A percentile compares a stretch with the other conserved stretches of the same genome.
Evolutionary conservation across 1,139 yeast genomes (phyloP).

Genomic region (Diutina ranongensis): DNA sequence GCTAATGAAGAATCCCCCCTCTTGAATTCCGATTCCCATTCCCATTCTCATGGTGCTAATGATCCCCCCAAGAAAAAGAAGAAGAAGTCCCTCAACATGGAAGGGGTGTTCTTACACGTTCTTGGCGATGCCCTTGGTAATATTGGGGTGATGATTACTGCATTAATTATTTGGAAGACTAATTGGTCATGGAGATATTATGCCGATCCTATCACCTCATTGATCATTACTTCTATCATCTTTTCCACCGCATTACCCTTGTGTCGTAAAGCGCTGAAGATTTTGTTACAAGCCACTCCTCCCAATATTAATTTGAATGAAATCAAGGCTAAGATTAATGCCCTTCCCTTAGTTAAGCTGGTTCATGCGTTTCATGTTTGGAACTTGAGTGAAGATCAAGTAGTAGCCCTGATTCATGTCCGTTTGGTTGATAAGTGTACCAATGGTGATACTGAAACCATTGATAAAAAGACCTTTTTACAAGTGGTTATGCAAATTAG

Average conservation of each 20-base stretch:
- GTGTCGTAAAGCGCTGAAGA: constrained; percentile 77
- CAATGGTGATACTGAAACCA: constrained; percentile 6
- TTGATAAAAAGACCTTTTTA: constrained; percentile 40
- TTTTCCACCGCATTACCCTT: constrained; percentile 87
- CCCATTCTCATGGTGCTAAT: constrained; percentile 9
- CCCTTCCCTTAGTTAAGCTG: constrained; percentile 64
- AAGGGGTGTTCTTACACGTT: constrained; percentile 91
- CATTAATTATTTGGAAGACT: constrained; percentile 88
- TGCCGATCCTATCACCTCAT: constrained; percentile 77
- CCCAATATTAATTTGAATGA: constrained; percentile 63
- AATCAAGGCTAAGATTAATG: constrained; percentile 55
- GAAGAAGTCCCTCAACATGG: constrained; percentile 76
- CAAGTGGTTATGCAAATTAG: constrained; percentile 69
- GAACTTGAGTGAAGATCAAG: constrained; percentile 83
- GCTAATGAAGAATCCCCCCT: constrained; percentile 19
- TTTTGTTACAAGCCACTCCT: constrained; percentile 88
- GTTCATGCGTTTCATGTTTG: constrained; percentile 95
- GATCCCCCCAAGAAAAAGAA: constrained; percentile 14
- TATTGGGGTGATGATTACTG: constrained; percentile 84
- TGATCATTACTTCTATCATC: constrained; percentile 77
- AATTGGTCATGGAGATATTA: constrained; percentile 80
- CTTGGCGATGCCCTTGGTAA: constrained; percentile 95
- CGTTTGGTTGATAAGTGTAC: constrained; percentile 41
- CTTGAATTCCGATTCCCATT: constrained; percentile 11
- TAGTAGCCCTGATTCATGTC: constrained; percentile 84